Evolutionary conservation across 2,329 filamentous ascomycete genomes (phyloP), one percentile per base, ranked within the genome.

Genomic region (Monosporascus sp.): DNA sequence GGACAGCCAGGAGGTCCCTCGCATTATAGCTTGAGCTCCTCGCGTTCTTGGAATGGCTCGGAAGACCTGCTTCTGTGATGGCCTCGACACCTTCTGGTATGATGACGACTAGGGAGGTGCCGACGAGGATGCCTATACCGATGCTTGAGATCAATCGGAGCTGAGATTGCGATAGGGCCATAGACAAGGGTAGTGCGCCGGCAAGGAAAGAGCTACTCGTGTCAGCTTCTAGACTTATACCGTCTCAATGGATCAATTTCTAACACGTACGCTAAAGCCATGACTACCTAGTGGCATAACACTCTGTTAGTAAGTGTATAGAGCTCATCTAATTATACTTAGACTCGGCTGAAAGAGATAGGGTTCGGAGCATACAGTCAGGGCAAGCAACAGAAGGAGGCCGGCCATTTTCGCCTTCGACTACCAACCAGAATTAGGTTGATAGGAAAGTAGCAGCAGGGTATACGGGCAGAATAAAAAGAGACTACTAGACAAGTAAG

Each of bases 51-150:
- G 55, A 54, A 53, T 60, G 63, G 9, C 68, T 57, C 6, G 68
- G 60, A 53, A 74, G 68, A 2, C 72, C 70, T 3, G 79, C 74
- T 15, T 79, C 84, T 61, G 94, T 90, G 53, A 97, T 80, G 3
- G 94, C 93, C 68, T 97, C 92, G 54, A 97, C 86, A 38, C 94
- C 94, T 71, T 99, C 94, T 1, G 94, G 94, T 64, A 99, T 96
- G 66, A 99, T 97, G 34, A 99, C 91, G 59, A 97, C 93, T 59
- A 99, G 80, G 1, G 93, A 93, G 27, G 94, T 97, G 37, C 94
- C 94, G 17, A 99, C 92, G 8, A 99, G 78, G 49, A 99, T 88
- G 45, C 94, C 94, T 70, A 96, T 90, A 50, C 94, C 94, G 68
- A 97, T 83, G 53, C 91, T 92, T 22, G 93, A 95, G 67, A 97